Conservation (phyloP, 352 stramenopile genomes). For the Thalassiosira oceanica region DNA sequence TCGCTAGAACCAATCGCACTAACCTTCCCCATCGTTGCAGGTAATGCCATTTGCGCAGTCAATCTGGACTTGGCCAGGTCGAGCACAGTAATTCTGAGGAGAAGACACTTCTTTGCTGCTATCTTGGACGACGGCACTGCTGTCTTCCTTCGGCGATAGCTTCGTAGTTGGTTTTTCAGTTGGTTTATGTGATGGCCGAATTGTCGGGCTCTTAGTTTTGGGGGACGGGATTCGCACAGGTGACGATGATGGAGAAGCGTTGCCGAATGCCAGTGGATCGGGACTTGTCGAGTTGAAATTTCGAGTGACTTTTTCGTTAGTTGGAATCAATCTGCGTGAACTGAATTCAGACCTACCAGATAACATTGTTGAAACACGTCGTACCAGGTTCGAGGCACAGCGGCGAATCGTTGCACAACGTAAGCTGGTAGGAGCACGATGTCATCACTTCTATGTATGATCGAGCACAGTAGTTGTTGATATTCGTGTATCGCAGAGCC, state of each 20-base stretch:
- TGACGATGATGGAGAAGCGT: too few relatives aligned
- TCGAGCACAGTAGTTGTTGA: slow-evolving; percentile 38
- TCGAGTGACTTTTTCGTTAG: not conserved
- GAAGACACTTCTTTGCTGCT: too few relatives aligned
- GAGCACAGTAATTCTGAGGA: too few relatives aligned
- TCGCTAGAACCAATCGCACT: too few relatives aligned
- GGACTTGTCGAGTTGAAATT: not conserved
- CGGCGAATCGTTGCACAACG: slow-evolving; percentile 31
- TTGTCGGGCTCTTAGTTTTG: too few relatives aligned
- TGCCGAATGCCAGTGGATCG: not conserved
- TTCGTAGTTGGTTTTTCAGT: too few relatives aligned
- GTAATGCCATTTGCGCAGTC: not conserved
- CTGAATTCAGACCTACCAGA: slow-evolving; percentile 16
- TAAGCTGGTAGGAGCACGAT: slow-evolving; percentile 28
- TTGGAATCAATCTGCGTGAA: not conserved
- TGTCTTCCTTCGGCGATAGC: too few relatives aligned
- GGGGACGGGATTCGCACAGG: too few relatives aligned
- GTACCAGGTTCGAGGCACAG: slow-evolving; percentile 23
- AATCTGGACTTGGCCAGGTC: too few relatives aligned
- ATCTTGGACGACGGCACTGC: too few relatives aligned
- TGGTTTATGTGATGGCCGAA: too few relatives aligned
- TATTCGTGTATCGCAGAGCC: slow-evolving; percentile 21
- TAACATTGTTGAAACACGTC: slow-evolving; percentile 30
- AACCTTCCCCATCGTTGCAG: slow-evolving; percentile 8
- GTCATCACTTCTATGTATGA: slow-evolving; percentile 18